A percentile compares a stretch with the other conserved stretches of the same genome.
phyloP scores from a whole-genome alignment of 768 basidiomycete species.

The Trametes coccinea region DNA sequence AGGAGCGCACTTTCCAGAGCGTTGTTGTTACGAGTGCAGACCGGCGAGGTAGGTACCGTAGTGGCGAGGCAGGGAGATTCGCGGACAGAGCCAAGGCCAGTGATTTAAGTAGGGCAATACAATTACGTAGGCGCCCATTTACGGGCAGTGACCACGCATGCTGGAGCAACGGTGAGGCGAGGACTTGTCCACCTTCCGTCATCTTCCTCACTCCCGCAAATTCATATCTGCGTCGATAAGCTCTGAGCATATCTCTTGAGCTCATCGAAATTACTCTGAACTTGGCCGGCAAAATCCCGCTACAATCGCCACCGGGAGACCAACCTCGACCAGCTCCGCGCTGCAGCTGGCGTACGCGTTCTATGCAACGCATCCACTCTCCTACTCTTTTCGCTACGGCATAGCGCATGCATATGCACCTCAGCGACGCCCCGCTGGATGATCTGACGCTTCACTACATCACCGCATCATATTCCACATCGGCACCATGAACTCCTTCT shows the following conservation, averaged over 20 bases:
- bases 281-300: background rate
- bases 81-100: too few species aligned
- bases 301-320: background rate
- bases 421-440: conserved; percentile 22
- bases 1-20: too few species aligned
- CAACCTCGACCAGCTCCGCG: background rate
- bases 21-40: too few species aligned
- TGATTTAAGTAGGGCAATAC: background rate
- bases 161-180: conserved; percentile 5
- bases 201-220: background rate
- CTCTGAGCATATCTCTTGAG: background rate
- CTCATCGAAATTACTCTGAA: background rate
- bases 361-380: conserved; percentile 1
- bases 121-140: conserved; percentile 2
- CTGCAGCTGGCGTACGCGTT: background rate
- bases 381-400: background rate
- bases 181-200: conserved; percentile 6
- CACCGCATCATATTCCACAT: background rate
- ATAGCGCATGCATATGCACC: conserved; percentile 22
- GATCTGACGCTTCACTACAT: conserved; percentile 5
- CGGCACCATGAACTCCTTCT: conserved; percentile 30
- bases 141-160: background rate
- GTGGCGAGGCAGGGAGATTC: too few species aligned
- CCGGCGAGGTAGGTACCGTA: too few species aligned
- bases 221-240: conserved; percentile 3